phyloP scores from a whole-genome alignment of 2,329 filamentous ascomycete genomes.

The Penicillium sp. region DNA sequence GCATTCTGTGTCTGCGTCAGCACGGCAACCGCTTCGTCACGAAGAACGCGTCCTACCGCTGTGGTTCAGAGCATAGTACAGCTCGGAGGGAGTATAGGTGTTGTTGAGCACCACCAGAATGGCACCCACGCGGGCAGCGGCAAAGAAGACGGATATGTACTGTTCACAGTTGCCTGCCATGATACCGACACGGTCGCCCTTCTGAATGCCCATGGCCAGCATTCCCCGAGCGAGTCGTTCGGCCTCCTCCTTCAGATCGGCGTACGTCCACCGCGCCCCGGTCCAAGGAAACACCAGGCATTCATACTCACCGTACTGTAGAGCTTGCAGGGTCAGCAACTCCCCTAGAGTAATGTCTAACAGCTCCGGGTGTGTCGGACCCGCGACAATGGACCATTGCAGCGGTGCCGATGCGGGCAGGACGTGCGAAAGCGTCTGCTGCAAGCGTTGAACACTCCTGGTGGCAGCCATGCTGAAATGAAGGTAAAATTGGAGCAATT shows the following conservation, averaged over 20 bases:
- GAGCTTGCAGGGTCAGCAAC: slow-evolving; percentile 68
- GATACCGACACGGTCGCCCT: slow-evolving; percentile 69
- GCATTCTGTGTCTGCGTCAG: slow-evolving; percentile 52
- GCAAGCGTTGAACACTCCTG: slow-evolving; percentile 28
- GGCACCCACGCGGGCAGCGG: slow-evolving; percentile 63
- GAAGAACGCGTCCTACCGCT: slow-evolving; percentile 52
- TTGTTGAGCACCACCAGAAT: slow-evolving; percentile 78
- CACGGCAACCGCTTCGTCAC: background rate
- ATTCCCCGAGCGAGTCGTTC: slow-evolving; percentile 64
- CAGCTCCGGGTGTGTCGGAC: slow-evolving; percentile 66
- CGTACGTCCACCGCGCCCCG: slow-evolving; percentile 69
- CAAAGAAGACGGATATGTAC: slow-evolving; percentile 68
- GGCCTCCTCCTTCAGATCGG: slow-evolving; percentile 62
- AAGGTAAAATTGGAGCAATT: background rate
- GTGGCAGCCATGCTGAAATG: slow-evolving; percentile 22
- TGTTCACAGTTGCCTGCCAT: slow-evolving; percentile 66
- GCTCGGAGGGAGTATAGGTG: slow-evolving; percentile 73
- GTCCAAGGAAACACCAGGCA: slow-evolving; percentile 75
- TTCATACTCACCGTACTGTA: slow-evolving; percentile 63
- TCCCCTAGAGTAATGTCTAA: slow-evolving; percentile 70
- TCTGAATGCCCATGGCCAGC: slow-evolving; percentile 63
- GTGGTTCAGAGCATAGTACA: slow-evolving; percentile 68
- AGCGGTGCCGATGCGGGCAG: slow-evolving; percentile 16
- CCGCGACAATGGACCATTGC: slow-evolving; percentile 60
- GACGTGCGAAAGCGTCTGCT: slow-evolving; percentile 32